Base-by-base conservation (phyloP, 2,329 filamentous ascomycete genomes). In the Aspergillus fijiensis region DNA sequence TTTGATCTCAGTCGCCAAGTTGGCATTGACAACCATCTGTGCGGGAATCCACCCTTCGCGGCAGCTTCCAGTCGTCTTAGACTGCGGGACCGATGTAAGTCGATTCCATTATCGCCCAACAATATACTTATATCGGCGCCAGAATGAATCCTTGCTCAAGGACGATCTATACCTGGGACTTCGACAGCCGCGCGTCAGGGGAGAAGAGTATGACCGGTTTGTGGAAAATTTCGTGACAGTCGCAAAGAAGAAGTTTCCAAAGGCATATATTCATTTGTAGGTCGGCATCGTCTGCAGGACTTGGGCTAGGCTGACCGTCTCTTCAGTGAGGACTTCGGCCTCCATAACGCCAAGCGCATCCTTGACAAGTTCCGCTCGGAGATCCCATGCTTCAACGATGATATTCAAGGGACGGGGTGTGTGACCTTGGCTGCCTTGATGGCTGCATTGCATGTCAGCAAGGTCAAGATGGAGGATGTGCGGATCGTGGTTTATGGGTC, bases 331-430 rank as follows among this genome's bases (percentile, higher is more conserved):
- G 92, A 96, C 70, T 96, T 96, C 77, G 92, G 91, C 0, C 77
- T 96, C 0, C 75, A 75, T 1, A 96, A 96, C 69, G 90, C 91
- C 0, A 82, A 89, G 31, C 84, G 90, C 3, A 84, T 96, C 2
- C 81, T 96, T 0, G 90, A 96, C 61, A 84, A 82, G 39, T 96
- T 95, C 68, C 85, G 88, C 1, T 82, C 87, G 0, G 71, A 89
- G 53, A 88, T 94, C 7, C 83, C 92, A 0, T 96, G 91, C 73
- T 96, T 96, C 81, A 96, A 96, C 69, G 92, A 96, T 60, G 92
- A 96, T 72, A 87, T 96, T 0, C 92, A 96, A 74, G 92, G 92
- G 1, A 96, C 92, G 0, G 92, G 92, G 0, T 94, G 90, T 60
- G 91, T 96, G 1, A 94, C 92, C 0, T 82, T 96, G 0, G 92